Conservation (phyloP, 1,284 basidiomycete species). For the Stygiomarasmius scandens region DNA sequence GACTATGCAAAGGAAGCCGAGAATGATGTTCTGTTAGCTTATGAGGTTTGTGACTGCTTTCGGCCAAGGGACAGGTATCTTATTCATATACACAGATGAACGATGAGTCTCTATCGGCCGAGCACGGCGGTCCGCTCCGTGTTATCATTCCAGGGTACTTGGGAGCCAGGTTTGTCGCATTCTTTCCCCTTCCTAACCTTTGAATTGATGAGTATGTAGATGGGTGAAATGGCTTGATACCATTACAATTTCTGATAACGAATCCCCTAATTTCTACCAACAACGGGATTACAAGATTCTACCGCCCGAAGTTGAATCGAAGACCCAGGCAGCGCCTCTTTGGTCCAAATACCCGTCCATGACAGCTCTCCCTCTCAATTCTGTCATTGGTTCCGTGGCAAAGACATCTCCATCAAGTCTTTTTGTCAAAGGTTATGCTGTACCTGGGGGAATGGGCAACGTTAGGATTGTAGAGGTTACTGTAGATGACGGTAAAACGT, state of each 20-base stretch:
- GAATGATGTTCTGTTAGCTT: constrained; percentile 62
- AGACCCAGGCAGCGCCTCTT: constrained; percentile 39
- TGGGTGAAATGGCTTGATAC: constrained; percentile 74
- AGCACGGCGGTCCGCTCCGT: constrained; percentile 73
- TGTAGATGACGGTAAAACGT: constrained; percentile 51
- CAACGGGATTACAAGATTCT: constrained; percentile 69
- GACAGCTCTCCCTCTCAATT: constrained; percentile 64
- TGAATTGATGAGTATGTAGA: not conserved
- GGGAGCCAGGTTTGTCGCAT: constrained; percentile 62
- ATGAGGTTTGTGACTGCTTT: constrained; percentile 44
- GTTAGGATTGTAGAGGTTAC: constrained; percentile 55
- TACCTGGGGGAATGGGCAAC: constrained; percentile 48
- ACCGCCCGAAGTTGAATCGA: constrained; percentile 56
- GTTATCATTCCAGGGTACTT: constrained; percentile 71
- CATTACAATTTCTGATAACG: constrained; percentile 52
- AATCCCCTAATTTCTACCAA: constrained; percentile 70
- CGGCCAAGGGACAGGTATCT: constrained; percentile 2
- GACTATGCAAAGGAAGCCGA: constrained; percentile 48
- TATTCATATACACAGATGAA: constrained; percentile 56
- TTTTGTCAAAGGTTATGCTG: constrained; percentile 61
- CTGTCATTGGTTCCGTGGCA: constrained; percentile 51
- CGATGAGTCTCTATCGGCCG: constrained; percentile 55
- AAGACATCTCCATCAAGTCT: constrained; percentile 36
- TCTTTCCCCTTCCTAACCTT: not conserved
- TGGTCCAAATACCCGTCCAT: constrained; percentile 57